phyloP scores from a whole-genome alignment of 208 protist species.

The Trypanosoma melophagium region DNA sequence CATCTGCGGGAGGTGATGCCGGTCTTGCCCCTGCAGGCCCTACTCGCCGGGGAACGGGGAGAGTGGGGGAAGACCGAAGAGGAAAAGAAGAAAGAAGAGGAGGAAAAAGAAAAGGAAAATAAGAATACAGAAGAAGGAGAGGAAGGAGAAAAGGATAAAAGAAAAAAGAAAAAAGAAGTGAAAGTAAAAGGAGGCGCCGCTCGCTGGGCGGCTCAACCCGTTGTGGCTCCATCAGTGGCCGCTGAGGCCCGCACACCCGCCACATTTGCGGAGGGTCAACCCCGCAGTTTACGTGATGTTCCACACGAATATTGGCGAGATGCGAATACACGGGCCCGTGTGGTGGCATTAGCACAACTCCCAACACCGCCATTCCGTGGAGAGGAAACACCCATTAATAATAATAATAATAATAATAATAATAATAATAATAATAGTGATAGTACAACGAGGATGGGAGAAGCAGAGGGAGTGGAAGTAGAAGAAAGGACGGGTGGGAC shows the following conservation, averaged over 20 bases:
- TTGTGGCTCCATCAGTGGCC: slow-evolving; percentile 61
- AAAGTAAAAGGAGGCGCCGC: neutral
- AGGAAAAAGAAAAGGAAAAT: no score
- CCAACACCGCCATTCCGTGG: slow-evolving; percentile 34
- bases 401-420: neutral
- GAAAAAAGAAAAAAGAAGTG: no score
- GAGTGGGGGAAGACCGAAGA: no score
- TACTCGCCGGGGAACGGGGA: slow-evolving; percentile 50
- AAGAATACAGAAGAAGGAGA: no score
- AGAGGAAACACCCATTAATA: slow-evolving; percentile 1
- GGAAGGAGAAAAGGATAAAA: no score
- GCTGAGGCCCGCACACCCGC: slow-evolving; percentile 44
- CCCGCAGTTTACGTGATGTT: slow-evolving; percentile 31
- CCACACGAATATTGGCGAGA: slow-evolving; percentile 29
- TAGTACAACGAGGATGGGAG: neutral
- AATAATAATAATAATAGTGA: neutral
- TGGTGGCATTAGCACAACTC: slow-evolving; percentile 20
- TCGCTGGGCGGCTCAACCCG: slow-evolving; percentile 41
- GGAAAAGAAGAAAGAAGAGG: no score
- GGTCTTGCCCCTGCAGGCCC: slow-evolving; percentile 66
- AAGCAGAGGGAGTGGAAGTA: no score
- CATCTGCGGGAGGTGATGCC: slow-evolving; percentile 79
- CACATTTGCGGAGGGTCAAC: slow-evolving; percentile 65
- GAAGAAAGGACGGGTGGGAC: slow-evolving; percentile 11
- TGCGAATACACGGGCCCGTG: slow-evolving; percentile 12